Evolutionary conservation across 1,139 yeast species (phyloP).

Genomic region (Yamadazyma siamensis): DNA sequence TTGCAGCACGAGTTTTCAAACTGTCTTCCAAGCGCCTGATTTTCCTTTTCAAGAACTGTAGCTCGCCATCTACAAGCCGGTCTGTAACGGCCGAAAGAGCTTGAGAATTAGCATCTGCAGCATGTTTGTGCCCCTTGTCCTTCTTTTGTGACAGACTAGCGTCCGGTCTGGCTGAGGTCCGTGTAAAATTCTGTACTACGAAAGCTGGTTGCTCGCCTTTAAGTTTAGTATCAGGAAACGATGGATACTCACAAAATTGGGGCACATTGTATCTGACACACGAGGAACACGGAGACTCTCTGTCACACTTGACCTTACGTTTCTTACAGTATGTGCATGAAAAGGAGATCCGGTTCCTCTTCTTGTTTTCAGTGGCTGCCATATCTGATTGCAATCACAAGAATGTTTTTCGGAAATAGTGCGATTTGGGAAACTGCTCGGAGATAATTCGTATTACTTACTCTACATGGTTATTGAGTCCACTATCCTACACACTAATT

Average conservation of each 20-base stretch:
- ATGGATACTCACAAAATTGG: constrained; percentile 32
- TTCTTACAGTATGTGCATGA: constrained; percentile 42
- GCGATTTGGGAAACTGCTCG: no score
- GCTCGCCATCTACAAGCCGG: constrained; percentile 8
- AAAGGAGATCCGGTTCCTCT: constrained; percentile 31
- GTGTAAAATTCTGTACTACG: no score
- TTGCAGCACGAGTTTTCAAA: no score
- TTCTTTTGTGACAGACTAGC: no score
- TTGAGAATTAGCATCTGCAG: neutral
- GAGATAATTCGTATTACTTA: no score
- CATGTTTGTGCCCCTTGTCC: neutral
- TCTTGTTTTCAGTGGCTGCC: constrained; percentile 14
- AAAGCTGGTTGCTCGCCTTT: no score
- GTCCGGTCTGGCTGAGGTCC: no score
- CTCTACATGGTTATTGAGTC: no score
- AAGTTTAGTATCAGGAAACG: no score
- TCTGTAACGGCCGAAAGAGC: neutral
- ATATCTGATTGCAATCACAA: no score
- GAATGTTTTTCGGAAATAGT: no score
- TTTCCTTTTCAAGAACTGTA: constrained; percentile 34
- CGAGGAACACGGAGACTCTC: constrained; percentile 39
- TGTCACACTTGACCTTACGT: constrained; percentile 43
- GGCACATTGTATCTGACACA: constrained; percentile 35
- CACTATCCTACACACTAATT: no score
- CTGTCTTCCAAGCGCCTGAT: constrained; percentile 29